These are phyloP conservation scores for Mrakia hoshinonis DNA, from an alignment of 768 basidiomycete species.

Conservation along the genomic window DNA sequence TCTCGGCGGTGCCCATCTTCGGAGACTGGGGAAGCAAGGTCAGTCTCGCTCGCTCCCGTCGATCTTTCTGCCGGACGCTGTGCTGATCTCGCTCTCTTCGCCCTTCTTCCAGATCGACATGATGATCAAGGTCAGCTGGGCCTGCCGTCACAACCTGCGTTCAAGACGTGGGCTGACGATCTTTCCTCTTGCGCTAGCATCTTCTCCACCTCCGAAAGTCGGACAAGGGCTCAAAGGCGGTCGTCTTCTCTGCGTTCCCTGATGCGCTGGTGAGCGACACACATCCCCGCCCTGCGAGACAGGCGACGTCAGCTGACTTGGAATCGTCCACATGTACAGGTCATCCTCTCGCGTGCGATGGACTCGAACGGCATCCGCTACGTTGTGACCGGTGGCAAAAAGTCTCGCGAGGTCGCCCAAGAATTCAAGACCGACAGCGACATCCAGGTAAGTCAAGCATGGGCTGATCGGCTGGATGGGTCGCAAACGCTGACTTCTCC, in stretches of 20 bases:
- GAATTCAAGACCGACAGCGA: slow-evolving; percentile 8
- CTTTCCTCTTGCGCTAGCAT: background rate
- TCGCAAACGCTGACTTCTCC: too few relatives aligned
- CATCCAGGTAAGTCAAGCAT: background rate
- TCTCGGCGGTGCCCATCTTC: background rate
- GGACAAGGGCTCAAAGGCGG: slow-evolving; percentile 15
- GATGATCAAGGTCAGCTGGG: slow-evolving; percentile 16
- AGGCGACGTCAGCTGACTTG: background rate
- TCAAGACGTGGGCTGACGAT: too few relatives aligned
- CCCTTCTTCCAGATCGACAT: slow-evolving; percentile 5
- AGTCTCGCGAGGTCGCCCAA: slow-evolving; percentile 8
- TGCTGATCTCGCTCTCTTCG: background rate
- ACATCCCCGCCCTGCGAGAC: background rate
- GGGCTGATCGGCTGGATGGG: too few relatives aligned
- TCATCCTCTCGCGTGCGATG: slow-evolving; percentile 15
- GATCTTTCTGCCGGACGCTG: background rate
- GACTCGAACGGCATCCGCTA: slow-evolving; percentile 11
- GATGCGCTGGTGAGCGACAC: background rate
- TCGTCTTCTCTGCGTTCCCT: slow-evolving; percentile 17
- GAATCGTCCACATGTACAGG: background rate
- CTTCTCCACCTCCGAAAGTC: background rate
- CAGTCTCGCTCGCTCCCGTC: background rate
- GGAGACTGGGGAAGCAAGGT: slow-evolving; percentile 18
- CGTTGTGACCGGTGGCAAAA: background rate
- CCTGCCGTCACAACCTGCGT: too few relatives aligned